phyloP scores from a whole-genome alignment of 805 yeast species.

The Spencermartinsiella europaea region DNA sequence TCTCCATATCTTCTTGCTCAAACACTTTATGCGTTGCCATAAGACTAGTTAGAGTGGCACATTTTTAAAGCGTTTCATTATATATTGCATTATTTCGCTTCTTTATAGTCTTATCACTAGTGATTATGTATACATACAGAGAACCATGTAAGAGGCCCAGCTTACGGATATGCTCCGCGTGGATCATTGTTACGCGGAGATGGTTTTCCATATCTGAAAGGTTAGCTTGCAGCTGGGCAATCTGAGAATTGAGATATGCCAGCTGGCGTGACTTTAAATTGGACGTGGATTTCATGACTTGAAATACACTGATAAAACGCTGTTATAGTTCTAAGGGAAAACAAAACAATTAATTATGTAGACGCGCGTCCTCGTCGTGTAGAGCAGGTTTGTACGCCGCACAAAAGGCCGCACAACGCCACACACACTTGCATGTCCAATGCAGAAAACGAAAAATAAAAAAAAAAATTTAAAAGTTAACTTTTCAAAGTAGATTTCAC shows the following conservation, averaged over 20 bases:
- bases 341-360: too few species aligned
- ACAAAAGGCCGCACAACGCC: too few species aligned
- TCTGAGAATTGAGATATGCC: conserved; percentile 46
- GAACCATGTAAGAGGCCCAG: conserved; percentile 56
- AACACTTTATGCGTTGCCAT: conserved; percentile 32
- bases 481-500: not conserved
- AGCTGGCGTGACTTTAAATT: conserved; percentile 37
- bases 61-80: not conserved
- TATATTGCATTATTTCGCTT: not conserved
- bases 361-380: too few species aligned
- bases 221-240: conserved; percentile 55
- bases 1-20: conserved; percentile 27
- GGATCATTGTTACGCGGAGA: conserved; percentile 46
- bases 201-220: conserved; percentile 48
- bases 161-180: conserved; percentile 47
- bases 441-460: not conserved
- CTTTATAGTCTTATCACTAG: not conserved
- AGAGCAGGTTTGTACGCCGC: too few species aligned
- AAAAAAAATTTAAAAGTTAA: not conserved
- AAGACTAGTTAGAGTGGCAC: conserved; percentile 18
- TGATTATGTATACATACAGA: conserved; percentile 31
- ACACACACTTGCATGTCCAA: too few species aligned
- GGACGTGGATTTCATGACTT: conserved; percentile 5
- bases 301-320: too few species aligned
- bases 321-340: too few species aligned